Evolutionary conservation across 2,329 filamentous ascomycete species (phyloP).

Genomic region (Fusarium humuli): DNA sequence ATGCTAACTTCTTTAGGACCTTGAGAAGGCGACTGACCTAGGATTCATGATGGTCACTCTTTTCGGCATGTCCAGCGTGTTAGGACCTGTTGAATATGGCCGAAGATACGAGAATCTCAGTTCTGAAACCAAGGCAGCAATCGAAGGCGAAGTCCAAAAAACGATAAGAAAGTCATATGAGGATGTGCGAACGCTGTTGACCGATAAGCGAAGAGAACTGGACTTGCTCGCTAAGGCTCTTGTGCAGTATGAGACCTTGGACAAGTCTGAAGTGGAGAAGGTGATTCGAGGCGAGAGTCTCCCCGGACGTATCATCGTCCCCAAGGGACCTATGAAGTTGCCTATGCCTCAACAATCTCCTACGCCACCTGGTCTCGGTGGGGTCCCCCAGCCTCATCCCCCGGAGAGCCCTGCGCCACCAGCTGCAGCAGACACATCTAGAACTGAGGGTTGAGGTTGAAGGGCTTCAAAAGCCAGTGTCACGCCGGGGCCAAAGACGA

Average conservation of each 20-base stretch:
- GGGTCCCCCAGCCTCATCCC: slow-evolving; percentile 50
- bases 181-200: slow-evolving; percentile 78
- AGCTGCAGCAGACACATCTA: slow-evolving; percentile 47
- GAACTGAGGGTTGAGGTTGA: slow-evolving; percentile 40
- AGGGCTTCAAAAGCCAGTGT: background rate
- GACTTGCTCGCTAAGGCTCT: slow-evolving; percentile 89
- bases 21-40: slow-evolving; percentile 81
- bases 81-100: slow-evolving; percentile 91
- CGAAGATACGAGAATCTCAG: slow-evolving; percentile 85
- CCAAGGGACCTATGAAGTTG: slow-evolving; percentile 59
- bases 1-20: slow-evolving; percentile 69
- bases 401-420: slow-evolving; percentile 52
- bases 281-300: slow-evolving; percentile 89
- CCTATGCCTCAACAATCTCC: slow-evolving; percentile 53
- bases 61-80: slow-evolving; percentile 86
- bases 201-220: slow-evolving; percentile 82
- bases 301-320: slow-evolving; percentile 70
- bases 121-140: slow-evolving; percentile 84
- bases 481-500: slow-evolving; percentile 7
- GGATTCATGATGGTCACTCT: slow-evolving; percentile 90
- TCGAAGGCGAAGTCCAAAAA: slow-evolving; percentile 88
- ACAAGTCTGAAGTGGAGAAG: slow-evolving; percentile 88
- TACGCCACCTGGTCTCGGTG: slow-evolving; percentile 52
- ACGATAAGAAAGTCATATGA: slow-evolving; percentile 84
- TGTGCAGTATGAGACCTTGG: slow-evolving; percentile 93